A percentile compares a stretch with the other conserved stretches of the same genome.
These are phyloP conservation scores for Apiotrichum gamsii DNA, from an alignment of 1,284 basidiomycete genomes.

Conservation along the genomic window DNA sequence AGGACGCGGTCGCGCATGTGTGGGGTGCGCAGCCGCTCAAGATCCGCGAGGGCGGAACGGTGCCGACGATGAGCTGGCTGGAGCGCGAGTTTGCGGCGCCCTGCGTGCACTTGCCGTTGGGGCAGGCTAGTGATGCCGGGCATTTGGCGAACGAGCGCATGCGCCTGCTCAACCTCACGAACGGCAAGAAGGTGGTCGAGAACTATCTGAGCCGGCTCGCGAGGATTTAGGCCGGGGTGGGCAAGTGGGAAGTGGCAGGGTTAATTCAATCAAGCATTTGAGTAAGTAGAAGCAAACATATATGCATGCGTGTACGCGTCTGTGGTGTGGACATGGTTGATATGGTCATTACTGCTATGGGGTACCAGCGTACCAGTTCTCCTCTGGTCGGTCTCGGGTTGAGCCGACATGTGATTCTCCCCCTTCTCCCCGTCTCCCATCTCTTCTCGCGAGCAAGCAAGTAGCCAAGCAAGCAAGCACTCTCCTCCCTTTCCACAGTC, in stretches of 20 bases:
- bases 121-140: constrained; percentile 43
- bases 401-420: no score
- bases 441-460: no score
- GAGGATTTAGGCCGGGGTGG: constrained; percentile 17
- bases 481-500: no score
- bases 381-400: no score
- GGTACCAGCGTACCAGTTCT: no score
- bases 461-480: no score
- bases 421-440: no score
- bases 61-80: constrained; percentile 83
- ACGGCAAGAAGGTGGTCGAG: constrained; percentile 46
- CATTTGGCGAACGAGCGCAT: constrained; percentile 50
- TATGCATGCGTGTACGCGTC: background rate
- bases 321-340: no score
- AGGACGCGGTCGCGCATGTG: constrained; percentile 71
- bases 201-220: constrained; percentile 35
- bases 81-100: constrained; percentile 72
- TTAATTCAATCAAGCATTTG: no score
- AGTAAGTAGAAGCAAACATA: no score
- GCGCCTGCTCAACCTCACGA: constrained; percentile 46
- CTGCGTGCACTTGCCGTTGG: constrained; percentile 45
- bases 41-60: constrained; percentile 84
- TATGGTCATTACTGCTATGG: no score
- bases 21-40: constrained; percentile 78
- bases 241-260: no score